Conservation (phyloP, 345 rosid genomes). For the thale cress (Arabidopsis thaliana) region TAIR10.1 NC_003075.7:13487501-13488000, state of each 20-base stretch:
- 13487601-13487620: conserved; percentile 37
- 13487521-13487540: conserved; percentile 17
- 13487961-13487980: conserved; percentile 83
- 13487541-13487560: conserved; percentile 10
- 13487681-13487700: conserved; percentile 30
- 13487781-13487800: neutral
- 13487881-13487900: conserved; percentile 35
- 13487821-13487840: conserved; percentile 30
- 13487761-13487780: conserved; percentile 21
- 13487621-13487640: conserved; percentile 37
- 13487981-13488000: conserved; percentile 78
- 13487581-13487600: conserved; percentile 22
- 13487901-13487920: conserved; percentile 48
- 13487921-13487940: conserved; percentile 48
- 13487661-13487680: conserved; percentile 29
- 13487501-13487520: conserved; percentile 35
- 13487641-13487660: neutral
- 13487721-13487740: neutral
- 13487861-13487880: conserved; percentile 42
- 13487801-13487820: neutral
- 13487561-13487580: neutral
- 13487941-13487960: conserved; percentile 76
- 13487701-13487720: conserved; percentile 28
- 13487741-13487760: conserved; percentile 19
- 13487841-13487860: conserved; percentile 41